Percentiles rank a stretch among this genome's conserved stretches.
phyloP scores from a whole-genome alignment of 257 asterid species.

The Gentiana straminea region DNA sequence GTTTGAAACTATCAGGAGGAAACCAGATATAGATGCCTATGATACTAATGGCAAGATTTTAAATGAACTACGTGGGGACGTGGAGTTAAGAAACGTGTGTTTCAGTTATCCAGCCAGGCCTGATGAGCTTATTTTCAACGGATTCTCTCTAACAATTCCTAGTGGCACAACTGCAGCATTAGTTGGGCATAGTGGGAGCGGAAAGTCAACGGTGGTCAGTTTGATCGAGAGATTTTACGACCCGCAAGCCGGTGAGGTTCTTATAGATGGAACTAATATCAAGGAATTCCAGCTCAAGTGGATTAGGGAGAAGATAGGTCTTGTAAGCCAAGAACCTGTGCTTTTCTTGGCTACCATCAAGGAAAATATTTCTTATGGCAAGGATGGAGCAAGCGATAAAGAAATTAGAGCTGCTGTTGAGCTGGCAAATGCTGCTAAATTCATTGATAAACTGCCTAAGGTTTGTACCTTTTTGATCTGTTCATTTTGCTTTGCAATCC shows the following conservation, averaged over 20 bases:
- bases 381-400: conserved; percentile 54
- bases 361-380: conserved; percentile 77
- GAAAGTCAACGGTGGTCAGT: conserved; percentile 76
- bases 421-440: conserved; percentile 22
- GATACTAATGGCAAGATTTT: conserved; percentile 44
- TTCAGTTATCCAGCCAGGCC: conserved; percentile 84
- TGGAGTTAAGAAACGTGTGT: conserved; percentile 46
- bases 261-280: conserved; percentile 57
- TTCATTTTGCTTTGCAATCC: background rate
- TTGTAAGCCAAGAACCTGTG: conserved; percentile 86
- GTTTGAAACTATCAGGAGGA: conserved; percentile 64
- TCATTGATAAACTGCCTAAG: conserved; percentile 57
- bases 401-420: conserved; percentile 55
- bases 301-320: conserved; percentile 75
- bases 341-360: conserved; percentile 59
- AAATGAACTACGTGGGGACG: conserved; percentile 51
- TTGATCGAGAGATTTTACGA: conserved; percentile 75
- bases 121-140: conserved; percentile 50
- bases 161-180: conserved; percentile 71
- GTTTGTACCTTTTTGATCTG: conserved; percentile 14
- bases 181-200: conserved; percentile 92
- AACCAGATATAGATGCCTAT: conserved; percentile 64
- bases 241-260: conserved; percentile 63
- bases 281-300: conserved; percentile 74
- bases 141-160: conserved; percentile 51